Evolutionary conservation across 305 asterid species (phyloP), one percentile per base, ranked within the genome.

Genomic region (Solanum hybrid): DNA sequence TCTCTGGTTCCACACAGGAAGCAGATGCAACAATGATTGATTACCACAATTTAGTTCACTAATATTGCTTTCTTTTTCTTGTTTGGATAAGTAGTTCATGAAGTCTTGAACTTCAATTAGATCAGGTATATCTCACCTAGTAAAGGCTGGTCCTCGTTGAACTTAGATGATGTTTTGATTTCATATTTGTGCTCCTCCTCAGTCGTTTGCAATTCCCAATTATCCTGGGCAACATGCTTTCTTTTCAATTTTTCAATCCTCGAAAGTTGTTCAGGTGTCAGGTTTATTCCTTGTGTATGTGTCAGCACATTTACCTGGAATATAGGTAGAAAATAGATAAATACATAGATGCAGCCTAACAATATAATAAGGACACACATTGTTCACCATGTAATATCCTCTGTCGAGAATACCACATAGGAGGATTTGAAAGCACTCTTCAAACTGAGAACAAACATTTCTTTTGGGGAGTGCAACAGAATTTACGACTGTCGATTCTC

Each of bases 271-370:
- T 85, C 51, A 34, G 92, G 90, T 0, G 26, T 7, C 57, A 94
- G 91, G 1, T 73, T 68, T 86, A 93, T 93, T 38, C 92, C 93
- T 80, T 89, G 57, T 9, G 89, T 92, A 92, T 96, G 99, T 68
- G 96, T 95, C 95, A 97, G 92, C 89, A 95, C 96, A 90, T 96
- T 96, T 93, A 97, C 98, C 99, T 97, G 90, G 73, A 51, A 79
- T 89, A 73, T 84, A 38, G 81, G 27, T 72, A 36, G 38, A 37
- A 38, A 20, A 32, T 15, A 90, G 32, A 86, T 68, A 26, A 38
- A 36, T 34, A 5, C 7, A 29, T 17, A 86, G 41, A 26, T 5
- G 51, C 27, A 57, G 41, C n/a, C 51, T 38, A 32, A 17, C 3
- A 90, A 36, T 36, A 65, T 65, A 65, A 79, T 34, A 76, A 88